Conservation (phyloP, 1,284 basidiomycete genomes). For the Somion occarium region DNA sequence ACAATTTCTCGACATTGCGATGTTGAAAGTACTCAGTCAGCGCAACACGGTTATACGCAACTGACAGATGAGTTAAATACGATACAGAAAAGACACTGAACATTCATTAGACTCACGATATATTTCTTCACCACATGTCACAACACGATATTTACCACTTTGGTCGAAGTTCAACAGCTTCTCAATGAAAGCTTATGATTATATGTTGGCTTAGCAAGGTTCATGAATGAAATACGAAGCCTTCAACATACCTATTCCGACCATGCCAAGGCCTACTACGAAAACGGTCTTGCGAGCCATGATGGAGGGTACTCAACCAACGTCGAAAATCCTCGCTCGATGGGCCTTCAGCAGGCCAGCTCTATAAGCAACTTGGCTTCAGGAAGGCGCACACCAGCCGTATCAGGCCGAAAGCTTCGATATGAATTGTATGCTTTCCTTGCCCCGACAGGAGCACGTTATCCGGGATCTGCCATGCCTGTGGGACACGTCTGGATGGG, state of each 20-base stretch:
- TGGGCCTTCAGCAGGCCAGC: background rate
- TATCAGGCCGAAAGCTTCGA: background rate
- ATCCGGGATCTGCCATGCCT: background rate
- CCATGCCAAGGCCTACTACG: conserved; percentile 67
- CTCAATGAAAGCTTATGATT: conserved; percentile 63
- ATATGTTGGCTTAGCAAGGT: conserved; percentile 15
- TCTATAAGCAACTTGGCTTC: too few relatives aligned
- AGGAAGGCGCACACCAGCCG: background rate
- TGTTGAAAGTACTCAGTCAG: conserved; percentile 65
- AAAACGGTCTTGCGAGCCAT: conserved; percentile 31
- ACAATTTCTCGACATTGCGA: conserved; percentile 59
- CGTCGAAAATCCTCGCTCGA: conserved; percentile 4
- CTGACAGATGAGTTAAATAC: conserved; percentile 9
- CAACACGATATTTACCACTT: conserved; percentile 43
- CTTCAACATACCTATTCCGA: conserved; percentile 48
- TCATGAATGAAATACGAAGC: conserved; percentile 6
- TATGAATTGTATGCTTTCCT: background rate
- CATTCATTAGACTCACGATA: conserved; percentile 20
- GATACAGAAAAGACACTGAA: background rate
- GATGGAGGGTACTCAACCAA: background rate
- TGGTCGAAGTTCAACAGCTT: conserved; percentile 58
- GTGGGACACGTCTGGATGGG: too few relatives aligned
- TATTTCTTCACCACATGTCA: conserved; percentile 59
- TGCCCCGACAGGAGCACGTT: too few relatives aligned
- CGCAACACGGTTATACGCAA: conserved; percentile 49